Percentiles rank a stretch among this genome's conserved stretches.
phyloP scores from a whole-genome alignment of 352 stramenopile species.

The Pythium volutum region DNA sequence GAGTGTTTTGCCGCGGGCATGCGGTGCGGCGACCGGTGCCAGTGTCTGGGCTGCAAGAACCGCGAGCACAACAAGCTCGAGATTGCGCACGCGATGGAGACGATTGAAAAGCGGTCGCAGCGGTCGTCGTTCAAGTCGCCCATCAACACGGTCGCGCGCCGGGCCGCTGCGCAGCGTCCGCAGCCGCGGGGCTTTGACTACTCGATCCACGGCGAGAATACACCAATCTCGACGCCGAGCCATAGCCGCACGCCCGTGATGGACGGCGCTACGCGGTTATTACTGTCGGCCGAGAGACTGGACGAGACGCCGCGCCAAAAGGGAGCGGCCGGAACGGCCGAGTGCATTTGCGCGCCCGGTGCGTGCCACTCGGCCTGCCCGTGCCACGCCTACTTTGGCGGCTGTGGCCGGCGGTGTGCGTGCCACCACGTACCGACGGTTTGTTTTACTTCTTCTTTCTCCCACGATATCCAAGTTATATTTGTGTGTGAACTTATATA shows the following conservation, averaged over 20 bases:
- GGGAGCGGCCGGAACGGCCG: not conserved
- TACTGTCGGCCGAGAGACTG: slow-evolving; percentile 20
- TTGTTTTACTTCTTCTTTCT: not conserved
- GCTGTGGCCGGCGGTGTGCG: slow-evolving; percentile 39
- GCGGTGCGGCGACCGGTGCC: slow-evolving; percentile 59
- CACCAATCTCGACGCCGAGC: not conserved
- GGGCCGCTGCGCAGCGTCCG: slow-evolving; percentile 24
- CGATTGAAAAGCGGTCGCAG: slow-evolving; percentile 51
- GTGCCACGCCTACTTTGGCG: slow-evolving; percentile 40
- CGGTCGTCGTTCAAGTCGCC: slow-evolving; percentile 40
- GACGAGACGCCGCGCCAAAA: slow-evolving; percentile 12
- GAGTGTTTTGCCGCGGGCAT: slow-evolving; percentile 64
- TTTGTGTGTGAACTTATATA: too few relatives aligned
- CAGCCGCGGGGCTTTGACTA: not conserved
- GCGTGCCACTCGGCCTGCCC: slow-evolving; percentile 41
- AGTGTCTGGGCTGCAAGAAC: slow-evolving; percentile 81
- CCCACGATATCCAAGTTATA: not conserved
- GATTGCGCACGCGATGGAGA: slow-evolving; percentile 51
- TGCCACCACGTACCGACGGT: slow-evolving; percentile 14
- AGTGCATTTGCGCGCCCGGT: slow-evolving; percentile 38
- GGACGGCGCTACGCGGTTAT: slow-evolving; percentile 22
- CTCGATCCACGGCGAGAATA: not conserved
- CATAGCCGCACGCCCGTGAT: slow-evolving; percentile 11
- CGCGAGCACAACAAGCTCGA: slow-evolving; percentile 52
- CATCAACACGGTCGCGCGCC: slow-evolving; percentile 16